Evolutionary conservation across 352 stramenopile species (phyloP).

Genomic region (Phytophthora idaei): DNA sequence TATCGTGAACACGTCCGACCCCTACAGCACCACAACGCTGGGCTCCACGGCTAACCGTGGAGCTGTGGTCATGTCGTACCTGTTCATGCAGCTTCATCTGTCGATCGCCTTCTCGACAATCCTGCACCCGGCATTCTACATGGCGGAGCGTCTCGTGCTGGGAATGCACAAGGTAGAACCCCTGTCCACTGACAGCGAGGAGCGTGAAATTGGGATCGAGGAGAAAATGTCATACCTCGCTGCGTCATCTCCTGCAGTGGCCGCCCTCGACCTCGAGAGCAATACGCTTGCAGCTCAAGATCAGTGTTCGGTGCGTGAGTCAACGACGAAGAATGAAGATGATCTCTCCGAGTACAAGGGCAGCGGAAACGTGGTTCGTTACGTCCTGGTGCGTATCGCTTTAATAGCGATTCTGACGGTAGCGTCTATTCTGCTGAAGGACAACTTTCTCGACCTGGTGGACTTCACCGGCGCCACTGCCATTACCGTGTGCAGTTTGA

Average conservation of each 20-base stretch:
- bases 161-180: conserved; percentile 56
- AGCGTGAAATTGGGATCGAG: conserved; percentile 19
- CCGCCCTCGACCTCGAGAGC: conserved; percentile 20
- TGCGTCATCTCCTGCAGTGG: conserved; percentile 1
- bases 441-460: conserved; percentile 44
- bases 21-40: conserved; percentile 10
- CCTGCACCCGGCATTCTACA: conserved; percentile 53
- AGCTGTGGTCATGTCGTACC: conserved; percentile 54
- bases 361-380: conserved; percentile 30
- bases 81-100: conserved; percentile 60
- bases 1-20: conserved; percentile 40
- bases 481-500: conserved; percentile 42
- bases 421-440: conserved; percentile 33
- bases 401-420: conserved; percentile 38
- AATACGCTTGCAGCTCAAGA: conserved; percentile 1
- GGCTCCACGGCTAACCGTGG: conserved; percentile 54
- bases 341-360: conserved; percentile 35
- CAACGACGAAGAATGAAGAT: conserved; percentile 18
- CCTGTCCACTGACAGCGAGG: conserved; percentile 14
- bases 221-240: conserved; percentile 34
- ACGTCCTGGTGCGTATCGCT: conserved; percentile 37
- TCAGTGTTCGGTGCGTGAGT: conserved; percentile 1
- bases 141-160: conserved; percentile 60
- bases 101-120: conserved; percentile 56
- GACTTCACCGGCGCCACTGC: conserved; percentile 47